Evolutionary conservation across 2,329 filamentous ascomycete genomes (phyloP), one percentile per base, ranked within the genome.

Genomic region (Penicillium oxalicum): DNA sequence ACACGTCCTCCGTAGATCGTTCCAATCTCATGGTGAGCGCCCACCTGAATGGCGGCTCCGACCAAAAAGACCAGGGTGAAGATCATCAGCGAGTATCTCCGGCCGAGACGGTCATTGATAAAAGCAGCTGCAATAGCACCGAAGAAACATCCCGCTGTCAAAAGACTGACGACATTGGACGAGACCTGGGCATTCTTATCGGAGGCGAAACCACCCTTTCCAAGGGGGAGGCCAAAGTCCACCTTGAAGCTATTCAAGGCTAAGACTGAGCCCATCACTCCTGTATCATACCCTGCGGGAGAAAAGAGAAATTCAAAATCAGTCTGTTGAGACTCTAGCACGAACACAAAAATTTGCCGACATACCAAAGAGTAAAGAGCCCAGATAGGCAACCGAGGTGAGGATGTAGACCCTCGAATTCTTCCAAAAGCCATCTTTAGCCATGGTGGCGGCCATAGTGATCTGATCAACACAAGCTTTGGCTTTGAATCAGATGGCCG

Each of bases 371-470:
- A 73, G 65, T 52, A 74, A 57, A 27, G 70, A 70, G 51, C 70
- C 71, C 53, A 70, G 61, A 48, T 73, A 74, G 57, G 71, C 70
- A 33, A 73, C 70, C 36, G 61, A 58, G 26, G 71, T 71, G 45
- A 74, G 66, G 48, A 74, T 59, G 54, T 74, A 73, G 29, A 74
- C 70, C 44, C 71, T 66, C 45, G 70, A 68, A 49, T 74, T 73
- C 58, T 71, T 69, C 55, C 72, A 65, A 48, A 69, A 58, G 26
- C 53, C 41, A 44, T 39, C 40, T 43, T 51, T 47, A 18, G 33
- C 52, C 55, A 57, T 60, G 44, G 33, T 57, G 45, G 47, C 33
- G 18, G 25, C 11, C 11, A 11, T 32, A 11, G 29, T 11, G 11
- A 5, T 7, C 8, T 8, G 2, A 11, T 4, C 8, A 32, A 4